phyloP scores from a whole-genome alignment of 495 filamentous ascomycete species.

The Barbatosphaeria neglecta region DNA sequence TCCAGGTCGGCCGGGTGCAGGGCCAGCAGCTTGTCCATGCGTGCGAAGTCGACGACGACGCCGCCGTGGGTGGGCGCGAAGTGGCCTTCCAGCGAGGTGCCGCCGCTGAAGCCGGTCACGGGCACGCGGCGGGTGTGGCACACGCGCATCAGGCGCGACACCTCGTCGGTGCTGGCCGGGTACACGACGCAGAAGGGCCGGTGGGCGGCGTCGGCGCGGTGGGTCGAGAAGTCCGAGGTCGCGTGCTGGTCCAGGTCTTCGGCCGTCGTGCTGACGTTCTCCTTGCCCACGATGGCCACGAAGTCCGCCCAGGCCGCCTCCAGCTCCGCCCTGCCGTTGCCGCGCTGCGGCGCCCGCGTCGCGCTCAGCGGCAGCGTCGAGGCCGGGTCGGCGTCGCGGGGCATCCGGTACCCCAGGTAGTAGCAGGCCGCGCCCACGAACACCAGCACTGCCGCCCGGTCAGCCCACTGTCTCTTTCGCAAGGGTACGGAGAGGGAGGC shows the following conservation, averaged over 20 bases:
- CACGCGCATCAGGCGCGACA: constrained; percentile 61
- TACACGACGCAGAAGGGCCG: constrained; percentile 53
- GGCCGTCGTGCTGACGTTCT: constrained; percentile 68
- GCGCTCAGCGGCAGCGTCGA: constrained; percentile 65
- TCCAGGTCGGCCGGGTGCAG: constrained; percentile 68
- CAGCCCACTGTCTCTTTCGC: too few relatives aligned
- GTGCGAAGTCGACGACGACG: constrained; percentile 63
- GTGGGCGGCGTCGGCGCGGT: constrained; percentile 38
- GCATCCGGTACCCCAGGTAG: constrained; percentile 54
- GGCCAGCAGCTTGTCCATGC: constrained; percentile 62
- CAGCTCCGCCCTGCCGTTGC: constrained; percentile 61
- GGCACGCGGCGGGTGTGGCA: constrained; percentile 61
- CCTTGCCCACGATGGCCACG: constrained; percentile 66
- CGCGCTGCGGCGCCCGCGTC: constrained; percentile 51
- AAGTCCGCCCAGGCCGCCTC: constrained; percentile 94
- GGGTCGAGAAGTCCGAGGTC: constrained; percentile 82
- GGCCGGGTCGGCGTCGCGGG: constrained; percentile 43
- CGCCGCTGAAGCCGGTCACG: constrained; percentile 64
- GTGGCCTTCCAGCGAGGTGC: constrained; percentile 72
- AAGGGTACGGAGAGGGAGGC: neutral
- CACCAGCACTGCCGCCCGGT: constrained; percentile 32
- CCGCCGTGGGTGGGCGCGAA: constrained; percentile 64
- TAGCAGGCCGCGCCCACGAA: constrained; percentile 55
- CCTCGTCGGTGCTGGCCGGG: constrained; percentile 54
- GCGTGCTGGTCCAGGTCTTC: constrained; percentile 60